Evolutionary conservation across 2,329 filamentous ascomycete species (phyloP).

Genomic region (Pestalotiopsis sp.): DNA sequence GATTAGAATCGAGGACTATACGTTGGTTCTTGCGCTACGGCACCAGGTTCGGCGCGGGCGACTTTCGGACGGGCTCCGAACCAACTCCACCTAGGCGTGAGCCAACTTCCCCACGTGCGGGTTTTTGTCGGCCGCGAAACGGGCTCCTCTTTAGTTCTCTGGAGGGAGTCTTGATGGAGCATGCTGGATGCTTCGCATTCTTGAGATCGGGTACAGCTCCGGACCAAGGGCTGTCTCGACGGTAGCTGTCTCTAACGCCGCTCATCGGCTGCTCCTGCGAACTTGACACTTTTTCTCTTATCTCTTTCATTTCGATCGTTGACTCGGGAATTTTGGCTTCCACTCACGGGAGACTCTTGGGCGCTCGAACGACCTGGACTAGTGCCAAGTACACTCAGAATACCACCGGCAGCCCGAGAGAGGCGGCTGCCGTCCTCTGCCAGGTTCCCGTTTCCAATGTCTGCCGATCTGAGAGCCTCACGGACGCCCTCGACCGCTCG

Average conservation of each 20-base stretch:
- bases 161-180: not conserved
- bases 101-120: not conserved
- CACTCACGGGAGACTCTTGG: not conserved
- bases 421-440: constrained; percentile 12
- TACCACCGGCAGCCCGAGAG: constrained; percentile 29
- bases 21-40: not conserved
- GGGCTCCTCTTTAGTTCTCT: not conserved
- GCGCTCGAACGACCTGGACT: constrained; percentile 43
- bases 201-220: not conserved
- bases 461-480: constrained; percentile 47
- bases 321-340: constrained; percentile 21
- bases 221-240: not conserved
- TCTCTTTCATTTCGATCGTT: constrained; percentile 47
- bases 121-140: not conserved
- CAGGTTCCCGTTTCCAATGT: constrained; percentile 20
- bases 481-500: constrained; percentile 62
- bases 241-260: constrained; percentile 24
- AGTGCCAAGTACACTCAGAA: constrained; percentile 54
- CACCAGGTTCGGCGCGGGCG: not conserved
- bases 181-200: not conserved
- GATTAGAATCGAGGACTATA: not conserved
- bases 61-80: not conserved
- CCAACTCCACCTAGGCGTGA: constrained; percentile 3
- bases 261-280: constrained; percentile 44
- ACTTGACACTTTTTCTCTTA: constrained; percentile 67